A percentile compares a stretch with the other conserved stretches of the same genome.
Conservation (phyloP, 2,329 filamentous ascomycete genomes). For the Paraphaeosphaeria minitans region DNA sequence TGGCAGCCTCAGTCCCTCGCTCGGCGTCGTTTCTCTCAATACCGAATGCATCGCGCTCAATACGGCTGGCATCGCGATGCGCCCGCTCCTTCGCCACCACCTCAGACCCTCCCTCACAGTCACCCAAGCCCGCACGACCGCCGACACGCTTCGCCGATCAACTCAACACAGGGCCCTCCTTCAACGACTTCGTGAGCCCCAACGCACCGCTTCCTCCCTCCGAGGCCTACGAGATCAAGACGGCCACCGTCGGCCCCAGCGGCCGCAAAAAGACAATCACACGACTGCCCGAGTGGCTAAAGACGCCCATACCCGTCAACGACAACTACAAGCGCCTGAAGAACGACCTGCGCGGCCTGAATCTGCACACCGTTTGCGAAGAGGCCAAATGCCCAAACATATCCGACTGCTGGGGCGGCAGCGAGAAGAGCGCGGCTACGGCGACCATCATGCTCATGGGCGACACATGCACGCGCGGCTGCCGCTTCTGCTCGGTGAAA, state of each 20-base stretch:
- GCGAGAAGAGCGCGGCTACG: conserved; percentile 84
- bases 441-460: conserved; percentile 99
- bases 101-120: conserved; percentile 31
- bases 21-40: conserved; percentile 38
- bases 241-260: conserved; percentile 64
- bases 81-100: conserved; percentile 42
- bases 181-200: conserved; percentile 65
- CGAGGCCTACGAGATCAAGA: conserved; percentile 66
- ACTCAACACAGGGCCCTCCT: conserved; percentile 68
- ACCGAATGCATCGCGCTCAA: conserved; percentile 15
- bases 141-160: conserved; percentile 65
- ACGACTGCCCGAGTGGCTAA: conserved; percentile 89
- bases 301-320: conserved; percentile 87
- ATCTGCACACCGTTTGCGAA: conserved; percentile 95
- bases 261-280: conserved; percentile 70
- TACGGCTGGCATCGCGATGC: conserved; percentile 19
- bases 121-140: conserved; percentile 45
- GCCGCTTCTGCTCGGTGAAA: conserved; percentile 97
- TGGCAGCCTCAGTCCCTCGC: conserved; percentile 41
- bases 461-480: conserved; percentile 95
- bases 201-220: conserved; percentile 49
- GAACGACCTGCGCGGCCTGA: conserved; percentile 85
- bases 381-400: conserved; percentile 98
- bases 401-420: conserved; percentile 95
- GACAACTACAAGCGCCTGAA: conserved; percentile 95